These are phyloP conservation scores for Alternaria arbusti DNA, from an alignment of 2,329 filamentous ascomycete species.

Conservation along the genomic window DNA sequence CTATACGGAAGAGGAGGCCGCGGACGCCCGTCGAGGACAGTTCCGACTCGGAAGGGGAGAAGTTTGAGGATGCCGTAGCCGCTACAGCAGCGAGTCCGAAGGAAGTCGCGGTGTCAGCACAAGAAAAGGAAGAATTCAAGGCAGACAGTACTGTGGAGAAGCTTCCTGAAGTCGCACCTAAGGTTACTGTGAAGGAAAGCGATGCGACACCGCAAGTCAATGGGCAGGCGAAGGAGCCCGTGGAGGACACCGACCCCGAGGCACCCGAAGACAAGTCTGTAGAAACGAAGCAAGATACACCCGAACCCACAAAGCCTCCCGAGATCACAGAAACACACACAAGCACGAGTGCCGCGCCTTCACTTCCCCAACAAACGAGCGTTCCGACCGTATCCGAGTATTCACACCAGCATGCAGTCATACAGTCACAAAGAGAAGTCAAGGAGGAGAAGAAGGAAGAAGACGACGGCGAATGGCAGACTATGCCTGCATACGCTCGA, in stretches of 20 bases:
- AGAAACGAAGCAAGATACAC: constrained; percentile 3
- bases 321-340: constrained; percentile 13
- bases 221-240: constrained; percentile 17
- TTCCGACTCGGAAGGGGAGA: constrained; percentile 34
- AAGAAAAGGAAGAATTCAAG: constrained; percentile 20
- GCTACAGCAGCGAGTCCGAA: constrained; percentile 31
- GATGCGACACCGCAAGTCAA: constrained; percentile 19
- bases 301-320: not conserved
- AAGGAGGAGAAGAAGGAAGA: constrained; percentile 58
- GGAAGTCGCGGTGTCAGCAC: constrained; percentile 32
- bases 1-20: constrained; percentile 59
- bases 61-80: constrained; percentile 38
- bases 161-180: constrained; percentile 4
- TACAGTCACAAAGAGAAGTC: constrained; percentile 53
- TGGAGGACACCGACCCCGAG: constrained; percentile 14
- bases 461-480: constrained; percentile 84
- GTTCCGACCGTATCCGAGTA: constrained; percentile 71
- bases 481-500: constrained; percentile 90
- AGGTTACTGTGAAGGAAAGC: constrained; percentile 12
- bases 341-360: constrained; percentile 10
- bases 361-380: constrained; percentile 20
- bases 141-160: constrained; percentile 8
- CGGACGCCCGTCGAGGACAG: constrained; percentile 36
- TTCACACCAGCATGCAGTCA: constrained; percentile 82
- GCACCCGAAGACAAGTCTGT: constrained; percentile 7